Evolutionary conservation across 1,139 yeast species (phyloP), one percentile per base, ranked within the genome.

Genomic region (Blastobotrys indianensis): DNA sequence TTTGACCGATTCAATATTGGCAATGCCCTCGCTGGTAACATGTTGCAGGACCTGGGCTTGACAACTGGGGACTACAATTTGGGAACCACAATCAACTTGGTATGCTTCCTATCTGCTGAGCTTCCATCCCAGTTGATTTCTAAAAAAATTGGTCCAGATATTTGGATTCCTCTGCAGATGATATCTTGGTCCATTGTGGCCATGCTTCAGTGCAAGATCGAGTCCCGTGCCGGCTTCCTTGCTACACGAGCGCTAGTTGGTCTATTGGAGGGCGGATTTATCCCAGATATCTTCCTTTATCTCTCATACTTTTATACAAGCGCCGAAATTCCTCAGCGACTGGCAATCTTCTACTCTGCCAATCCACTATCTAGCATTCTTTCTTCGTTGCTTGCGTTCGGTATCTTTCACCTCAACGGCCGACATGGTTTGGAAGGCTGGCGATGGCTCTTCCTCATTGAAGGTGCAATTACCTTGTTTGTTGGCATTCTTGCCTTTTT

Each of bases 361-460:
- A 50, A 48, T 32, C 56, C 56, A 10, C 35, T 57, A 30, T 61
- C 65, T 34, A 59, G 54, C 39, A 59, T 60, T 38, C 34, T 54
- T 32, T 59, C 63, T 15, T 65, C 74, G 8, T 57, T 77, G 36
- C 54, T 74, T 32, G 77, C 78, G 0, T 70, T 66, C 50, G 78
- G 73, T 0, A 57, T 75, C 23, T 62, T 75, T 49, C 64, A 67
- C 45, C 62, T 75, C 59, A 59, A 72, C 28, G 74, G 74, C 9
- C 37, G 54, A 5, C 51, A 56, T 10, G 68, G 72, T 10, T 55
- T 52, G 56, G 63, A 52, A 37, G 79, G 80, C 37, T 78, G 83
- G 83, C 67, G 77, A 54, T 79, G 79, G 78, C 65, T 80, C 30
- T 80, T 79, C 52, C 58, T 79, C 41, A 57, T 79, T 35, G 83